Evolutionary conservation across 495 filamentous ascomycete genomes (phyloP).

Genomic region (Penicillium daleae): DNA sequence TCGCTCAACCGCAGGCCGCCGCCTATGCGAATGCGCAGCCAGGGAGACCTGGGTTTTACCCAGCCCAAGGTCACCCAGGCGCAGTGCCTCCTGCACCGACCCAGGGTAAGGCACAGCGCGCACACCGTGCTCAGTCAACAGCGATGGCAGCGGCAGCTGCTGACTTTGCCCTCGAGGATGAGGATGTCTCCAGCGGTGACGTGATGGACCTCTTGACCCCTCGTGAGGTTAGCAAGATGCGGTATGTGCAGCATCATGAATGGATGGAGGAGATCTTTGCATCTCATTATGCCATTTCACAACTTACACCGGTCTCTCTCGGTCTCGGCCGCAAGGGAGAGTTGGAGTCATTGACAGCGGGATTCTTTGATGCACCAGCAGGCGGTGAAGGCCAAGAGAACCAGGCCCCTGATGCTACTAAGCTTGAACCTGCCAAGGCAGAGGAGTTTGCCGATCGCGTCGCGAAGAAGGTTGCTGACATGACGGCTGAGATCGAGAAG

Average conservation of each 20-base stretch:
- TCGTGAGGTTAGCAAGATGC: conserved; percentile 78
- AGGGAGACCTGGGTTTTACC: conserved; percentile 45
- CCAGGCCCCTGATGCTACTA: conserved; percentile 58
- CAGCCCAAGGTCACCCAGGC: conserved; percentile 36
- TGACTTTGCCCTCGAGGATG: conserved; percentile 75
- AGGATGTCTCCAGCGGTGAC: conserved; percentile 83
- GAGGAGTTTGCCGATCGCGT: conserved; percentile 79
- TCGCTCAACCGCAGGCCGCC: conserved; percentile 34
- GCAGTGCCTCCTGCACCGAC: conserved; percentile 34
- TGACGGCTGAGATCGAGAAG: conserved; percentile 76
- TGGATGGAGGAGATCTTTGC: conserved; percentile 99
- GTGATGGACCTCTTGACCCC: conserved; percentile 85
- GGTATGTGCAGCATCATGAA: conserved; percentile 94
- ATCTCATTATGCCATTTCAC: conserved; percentile 77
- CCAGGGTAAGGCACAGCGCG: conserved; percentile 41
- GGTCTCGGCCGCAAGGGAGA: conserved; percentile 86
- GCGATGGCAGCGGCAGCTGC: conserved; percentile 41
- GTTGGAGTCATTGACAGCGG: conserved; percentile 77
- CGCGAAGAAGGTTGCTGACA: conserved; percentile 62
- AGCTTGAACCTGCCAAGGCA: conserved; percentile 66
- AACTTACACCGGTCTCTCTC: conserved; percentile 86
- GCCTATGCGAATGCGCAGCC: conserved; percentile 14
- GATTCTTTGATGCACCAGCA: conserved; percentile 68
- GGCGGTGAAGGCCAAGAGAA: conserved; percentile 39
- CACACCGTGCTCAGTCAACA: conserved; percentile 43